Evolutionary conservation across 2,329 filamentous ascomycete genomes (phyloP).

Genomic region (Chaetomium globosum): DNA sequence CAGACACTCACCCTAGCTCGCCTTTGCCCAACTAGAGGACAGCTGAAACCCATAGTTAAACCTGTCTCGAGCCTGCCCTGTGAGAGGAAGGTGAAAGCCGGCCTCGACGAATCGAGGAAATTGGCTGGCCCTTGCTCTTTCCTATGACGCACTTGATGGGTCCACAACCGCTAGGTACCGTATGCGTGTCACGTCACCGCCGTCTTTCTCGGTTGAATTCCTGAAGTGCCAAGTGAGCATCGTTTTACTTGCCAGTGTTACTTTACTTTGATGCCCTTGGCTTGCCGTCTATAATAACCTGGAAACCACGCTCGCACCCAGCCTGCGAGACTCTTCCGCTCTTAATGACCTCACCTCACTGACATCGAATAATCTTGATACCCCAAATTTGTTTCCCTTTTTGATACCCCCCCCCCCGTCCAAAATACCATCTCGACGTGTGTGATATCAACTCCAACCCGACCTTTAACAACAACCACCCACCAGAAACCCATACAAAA

Average conservation of each 20-base stretch:
- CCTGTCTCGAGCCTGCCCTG: background rate
- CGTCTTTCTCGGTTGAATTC: background rate
- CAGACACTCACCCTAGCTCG: background rate
- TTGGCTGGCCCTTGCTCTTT: constrained; percentile 14
- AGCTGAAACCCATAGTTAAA: background rate
- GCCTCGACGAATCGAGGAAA: constrained; percentile 20
- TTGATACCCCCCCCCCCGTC: constrained; percentile 16
- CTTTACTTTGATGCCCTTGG: background rate
- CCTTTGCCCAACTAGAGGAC: background rate
- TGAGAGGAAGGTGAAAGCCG: background rate
- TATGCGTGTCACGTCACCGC: constrained; percentile 26
- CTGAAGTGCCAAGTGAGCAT: background rate
- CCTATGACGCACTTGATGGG: constrained; percentile 34
- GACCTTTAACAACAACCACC: background rate
- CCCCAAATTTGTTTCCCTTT: constrained; percentile 3
- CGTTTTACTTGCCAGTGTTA: background rate
- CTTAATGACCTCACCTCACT: background rate
- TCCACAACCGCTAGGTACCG: background rate
- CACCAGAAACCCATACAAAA: constrained; percentile 24
- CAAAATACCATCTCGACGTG: background rate
- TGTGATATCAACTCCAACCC: background rate
- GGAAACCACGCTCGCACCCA: background rate
- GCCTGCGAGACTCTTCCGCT: background rate
- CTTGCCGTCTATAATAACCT: constrained; percentile 12
- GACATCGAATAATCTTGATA: constrained; percentile 3